Conservation (phyloP, 23 red algal species). For the Gracilaria caudata region DNA sequence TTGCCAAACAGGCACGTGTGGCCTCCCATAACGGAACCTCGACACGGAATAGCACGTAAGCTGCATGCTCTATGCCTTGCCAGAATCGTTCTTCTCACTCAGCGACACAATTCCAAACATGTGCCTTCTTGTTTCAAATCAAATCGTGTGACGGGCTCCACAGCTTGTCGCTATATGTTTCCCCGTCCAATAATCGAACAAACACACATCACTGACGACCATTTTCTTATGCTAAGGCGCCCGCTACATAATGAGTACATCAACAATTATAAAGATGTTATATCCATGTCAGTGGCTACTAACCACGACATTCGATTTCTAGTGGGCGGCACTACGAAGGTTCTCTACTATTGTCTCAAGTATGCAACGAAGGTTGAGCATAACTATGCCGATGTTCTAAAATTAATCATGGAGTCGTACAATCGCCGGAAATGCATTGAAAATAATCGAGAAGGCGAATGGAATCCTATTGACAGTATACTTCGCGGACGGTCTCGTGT, state of each 20-base stretch:
- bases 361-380: background rate
- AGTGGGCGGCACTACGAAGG: background rate
- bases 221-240: background rate
- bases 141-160: background rate
- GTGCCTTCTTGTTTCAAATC: background rate
- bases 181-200: background rate
- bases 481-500: background rate
- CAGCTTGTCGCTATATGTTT: background rate
- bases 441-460: background rate
- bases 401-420: background rate
- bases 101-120: background rate
- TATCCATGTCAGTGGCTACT: background rate
- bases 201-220: background rate
- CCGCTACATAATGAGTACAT: background rate
- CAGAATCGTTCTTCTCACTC: background rate
- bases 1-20: background rate
- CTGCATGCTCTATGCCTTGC: background rate
- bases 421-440: background rate
- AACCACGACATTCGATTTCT: conserved; percentile 9
- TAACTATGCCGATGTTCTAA: background rate
- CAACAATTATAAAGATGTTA: background rate
- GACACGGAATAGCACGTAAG: no score
- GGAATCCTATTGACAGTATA: background rate
- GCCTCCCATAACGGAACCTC: no score
- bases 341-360: background rate